phyloP scores from a whole-genome alignment of 768 basidiomycete genomes.

The Kwoniella dendrophila region DNA sequence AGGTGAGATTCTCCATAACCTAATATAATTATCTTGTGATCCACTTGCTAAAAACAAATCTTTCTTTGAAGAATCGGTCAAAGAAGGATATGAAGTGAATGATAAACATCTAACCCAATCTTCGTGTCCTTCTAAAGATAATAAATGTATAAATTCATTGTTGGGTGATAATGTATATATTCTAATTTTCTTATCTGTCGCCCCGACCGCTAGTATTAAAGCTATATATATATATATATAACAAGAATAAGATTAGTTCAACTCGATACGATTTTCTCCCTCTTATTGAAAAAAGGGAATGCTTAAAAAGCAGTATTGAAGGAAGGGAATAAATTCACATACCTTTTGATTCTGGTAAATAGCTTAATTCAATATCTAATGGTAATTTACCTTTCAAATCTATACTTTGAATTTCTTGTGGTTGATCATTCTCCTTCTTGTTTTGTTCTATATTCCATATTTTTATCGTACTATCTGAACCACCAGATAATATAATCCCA shows the following conservation, averaged over 20 bases:
- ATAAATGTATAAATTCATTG: constrained; percentile 17
- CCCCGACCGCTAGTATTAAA: constrained; percentile 72
- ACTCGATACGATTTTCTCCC: neutral
- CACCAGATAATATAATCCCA: constrained; percentile 68
- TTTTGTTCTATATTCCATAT: constrained; percentile 64
- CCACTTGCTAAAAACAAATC: constrained; percentile 81
- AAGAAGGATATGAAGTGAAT: constrained; percentile 59
- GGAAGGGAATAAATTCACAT: constrained; percentile 25
- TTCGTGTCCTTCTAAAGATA: constrained; percentile 72
- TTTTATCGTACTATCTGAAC: constrained; percentile 78
- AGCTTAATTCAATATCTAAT: constrained; percentile 66
- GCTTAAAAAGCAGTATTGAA: no score
- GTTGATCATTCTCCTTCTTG: no score
- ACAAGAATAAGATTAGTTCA: neutral
- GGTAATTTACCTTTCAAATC: constrained; percentile 72
- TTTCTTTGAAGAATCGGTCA: constrained; percentile 48
- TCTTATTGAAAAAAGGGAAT: neutral
- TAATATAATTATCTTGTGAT: constrained; percentile 90
- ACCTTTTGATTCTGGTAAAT: constrained; percentile 74
- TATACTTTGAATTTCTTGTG: constrained; percentile 64
- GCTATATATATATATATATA: constrained; percentile 52
- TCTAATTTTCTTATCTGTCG: constrained; percentile 78
- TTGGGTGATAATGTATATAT: constrained; percentile 64
- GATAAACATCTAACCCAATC: constrained; percentile 89
- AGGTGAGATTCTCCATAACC: constrained; percentile 82